Evolutionary conservation across 768 basidiomycete genomes (phyloP).

Genomic region (Russula emetica): DNA sequence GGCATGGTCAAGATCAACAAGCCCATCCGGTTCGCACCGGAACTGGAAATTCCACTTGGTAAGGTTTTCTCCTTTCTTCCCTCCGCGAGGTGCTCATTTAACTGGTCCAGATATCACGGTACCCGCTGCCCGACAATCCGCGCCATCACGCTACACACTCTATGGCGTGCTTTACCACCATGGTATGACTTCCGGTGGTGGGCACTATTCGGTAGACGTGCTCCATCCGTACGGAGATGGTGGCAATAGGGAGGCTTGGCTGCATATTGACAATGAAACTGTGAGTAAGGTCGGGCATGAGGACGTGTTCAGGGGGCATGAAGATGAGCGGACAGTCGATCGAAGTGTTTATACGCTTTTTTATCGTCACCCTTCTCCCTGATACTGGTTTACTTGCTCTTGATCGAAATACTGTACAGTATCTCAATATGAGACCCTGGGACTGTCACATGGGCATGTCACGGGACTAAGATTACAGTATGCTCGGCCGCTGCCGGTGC

Average conservation of each 20-base stretch:
- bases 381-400: too few relatives aligned
- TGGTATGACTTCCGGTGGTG: constrained; percentile 82
- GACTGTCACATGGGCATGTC: too few relatives aligned
- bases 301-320: too few relatives aligned
- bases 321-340: too few relatives aligned
- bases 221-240: constrained; percentile 65
- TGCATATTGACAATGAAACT: constrained; percentile 88
- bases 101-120: constrained; percentile 10
- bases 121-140: constrained; percentile 46
- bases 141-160: constrained; percentile 59
- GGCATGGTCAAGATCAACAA: constrained; percentile 87
- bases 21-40: constrained; percentile 68
- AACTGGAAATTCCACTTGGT: constrained; percentile 73
- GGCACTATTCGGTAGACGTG: constrained; percentile 93
- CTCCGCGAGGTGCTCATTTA: too few relatives aligned
- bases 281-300: constrained; percentile 43
- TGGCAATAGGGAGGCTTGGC: constrained; percentile 49
- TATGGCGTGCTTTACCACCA: constrained; percentile 94
- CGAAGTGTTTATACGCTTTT: too few relatives aligned
- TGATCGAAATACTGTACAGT: too few relatives aligned
- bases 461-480: too few relatives aligned
- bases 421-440: too few relatives aligned
- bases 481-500: too few relatives aligned
- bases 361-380: too few relatives aligned
- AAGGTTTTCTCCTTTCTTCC: constrained; percentile 24